phyloP scores from a whole-genome alignment of 768 basidiomycete genomes.

The Lactarius hatsudake region DNA sequence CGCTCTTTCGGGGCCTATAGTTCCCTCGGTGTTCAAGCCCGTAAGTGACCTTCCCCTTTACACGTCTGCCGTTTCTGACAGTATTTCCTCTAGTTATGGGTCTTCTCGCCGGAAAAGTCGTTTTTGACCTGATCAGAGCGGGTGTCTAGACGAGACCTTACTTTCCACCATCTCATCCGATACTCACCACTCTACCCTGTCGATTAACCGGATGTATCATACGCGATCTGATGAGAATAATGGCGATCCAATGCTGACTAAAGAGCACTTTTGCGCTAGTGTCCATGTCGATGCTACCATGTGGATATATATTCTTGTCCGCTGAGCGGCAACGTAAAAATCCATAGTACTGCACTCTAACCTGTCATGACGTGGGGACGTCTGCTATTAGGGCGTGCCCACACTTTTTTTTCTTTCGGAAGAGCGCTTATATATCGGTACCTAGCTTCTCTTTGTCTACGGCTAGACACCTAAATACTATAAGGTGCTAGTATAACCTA shows the following conservation, averaged over 20 bases:
- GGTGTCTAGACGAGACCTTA: slow-evolving; percentile 4
- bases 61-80: not conserved
- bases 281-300: not conserved
- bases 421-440: too few relatives aligned
- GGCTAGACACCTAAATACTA: too few relatives aligned
- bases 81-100: not conserved
- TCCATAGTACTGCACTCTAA: not conserved
- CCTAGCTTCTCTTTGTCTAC: too few relatives aligned
- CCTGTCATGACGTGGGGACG: not conserved
- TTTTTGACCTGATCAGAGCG: slow-evolving; percentile 12
- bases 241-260: not conserved
- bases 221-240: not conserved
- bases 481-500: too few relatives aligned
- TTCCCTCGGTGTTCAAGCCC: not conserved
- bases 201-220: not conserved
- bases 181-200: not conserved
- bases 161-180: not conserved
- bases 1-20: not conserved
- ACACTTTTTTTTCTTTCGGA: not conserved
- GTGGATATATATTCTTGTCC: not conserved
- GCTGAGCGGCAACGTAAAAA: not conserved
- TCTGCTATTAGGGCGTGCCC: not conserved
- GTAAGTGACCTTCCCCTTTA: slow-evolving; percentile 2
- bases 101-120: slow-evolving; percentile 11
- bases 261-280: not conserved